Evolutionary conservation across 495 filamentous ascomycete genomes (phyloP), one percentile per base, ranked within the genome.

Genomic region (Lineolata rhizophorae): DNA sequence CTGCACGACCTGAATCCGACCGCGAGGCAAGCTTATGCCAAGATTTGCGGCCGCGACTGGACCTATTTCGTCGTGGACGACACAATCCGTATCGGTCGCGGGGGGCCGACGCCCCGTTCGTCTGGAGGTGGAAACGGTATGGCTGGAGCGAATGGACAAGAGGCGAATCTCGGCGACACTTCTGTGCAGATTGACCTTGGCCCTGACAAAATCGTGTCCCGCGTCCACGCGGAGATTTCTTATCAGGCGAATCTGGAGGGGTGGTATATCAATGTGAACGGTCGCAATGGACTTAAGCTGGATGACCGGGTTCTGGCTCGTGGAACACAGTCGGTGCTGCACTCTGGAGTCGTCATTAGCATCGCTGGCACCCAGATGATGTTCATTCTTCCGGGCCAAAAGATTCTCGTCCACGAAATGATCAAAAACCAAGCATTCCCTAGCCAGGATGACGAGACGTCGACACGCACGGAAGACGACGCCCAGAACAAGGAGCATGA

Each of bases 301-400:
- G 75, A 97, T 47, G 76, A 80, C 35, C 37, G 48, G 10, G 51
- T 60, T 12, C 57, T 87, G 24, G 75, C 72, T 44, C 61, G 66
- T 31, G 72, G 70, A 19, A 56, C 70, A 24, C 62, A 66, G 17
- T 62, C 64, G 17, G 52, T 65, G 13, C 61, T 97, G 20, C 62
- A 65, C 13, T 85, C 79, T 47, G 87, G 87, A 20, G 69, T 80
- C 46, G 76, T 95, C 30, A 72, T 97, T 34, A 79, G 90, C 43
- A 74, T 94, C 50, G 76, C 72, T 36, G 81, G 81, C 28, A 71
- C 80, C 4, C 82, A 95, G 56, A 97, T 97, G 87, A 82, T 95
- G 67, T 97, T 95, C 55, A 76, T 93, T 12, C 64, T 84, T 16
- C 81, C 87, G n/a, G 53, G 53, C 27, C 6, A 8, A 9, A 11